Base-by-base conservation (phyloP, 805 yeast species). In the Lachancea fermentati region DNA sequence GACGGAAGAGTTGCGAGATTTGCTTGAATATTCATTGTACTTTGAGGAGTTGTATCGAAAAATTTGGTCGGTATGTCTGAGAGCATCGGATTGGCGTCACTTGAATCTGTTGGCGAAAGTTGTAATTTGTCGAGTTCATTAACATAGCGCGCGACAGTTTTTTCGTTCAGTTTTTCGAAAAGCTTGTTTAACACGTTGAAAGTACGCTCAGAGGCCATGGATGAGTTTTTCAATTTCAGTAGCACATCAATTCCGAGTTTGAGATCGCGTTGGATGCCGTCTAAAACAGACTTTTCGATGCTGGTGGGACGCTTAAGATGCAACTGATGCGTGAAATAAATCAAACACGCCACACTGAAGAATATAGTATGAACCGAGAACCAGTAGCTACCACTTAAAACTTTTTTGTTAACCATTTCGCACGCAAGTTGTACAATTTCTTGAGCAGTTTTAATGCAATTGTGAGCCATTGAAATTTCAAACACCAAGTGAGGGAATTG, bases 301-400 rank as follows among this genome's bases (percentile, higher is more conserved):
- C 42, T 11, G 19, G 44, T 39, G 12, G 41, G 30, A 15, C 44
- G 47, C 9, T 36, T 42, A 19, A 46, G 26, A 14, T 31, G 35
- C 15, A 31, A 34, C 32, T 47, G 52, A 46, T 52, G 50, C 19
- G 49, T 46, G 34, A 49, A 86, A 54, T 81, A 85, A 13, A 85
- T 83, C 51, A 87, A 68, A 54, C 95, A 84, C 1, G 95, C 94
- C 44, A 87, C 87, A 2, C 94, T 80, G 63, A 85, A 86, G 58
- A 87, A 88, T 4, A 88, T 81, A 0, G 96, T 85, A 59, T 88
- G 88, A 55, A 85, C 83, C 5, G 93, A 79, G 56, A 86, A 88
- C 95, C 96, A 87, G 56, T 88, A 89, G 2, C 93, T 84, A 1
- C 95, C 95, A 48, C 80, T 76, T 30, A 88, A 66, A 60, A 85